These are phyloP conservation scores for Cladosporium sp. DNA, from an alignment of 2,329 filamentous ascomycete genomes.

Conservation along the genomic window DNA sequence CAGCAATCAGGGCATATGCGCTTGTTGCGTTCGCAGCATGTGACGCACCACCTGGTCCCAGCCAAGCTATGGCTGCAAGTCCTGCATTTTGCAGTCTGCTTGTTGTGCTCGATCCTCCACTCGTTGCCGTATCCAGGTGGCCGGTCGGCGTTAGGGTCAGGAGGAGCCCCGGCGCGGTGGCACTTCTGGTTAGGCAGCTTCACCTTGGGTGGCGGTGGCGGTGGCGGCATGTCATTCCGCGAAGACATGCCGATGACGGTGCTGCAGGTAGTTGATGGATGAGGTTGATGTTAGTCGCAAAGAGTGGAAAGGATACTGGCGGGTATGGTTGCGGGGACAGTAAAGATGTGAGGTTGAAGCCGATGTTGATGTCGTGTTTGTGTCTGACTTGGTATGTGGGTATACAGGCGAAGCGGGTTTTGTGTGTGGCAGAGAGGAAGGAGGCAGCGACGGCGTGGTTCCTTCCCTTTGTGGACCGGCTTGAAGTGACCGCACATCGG, in stretches of 20 bases:
- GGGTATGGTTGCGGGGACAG: background rate
- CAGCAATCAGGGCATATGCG: slow-evolving; percentile 17
- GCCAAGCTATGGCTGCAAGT: slow-evolving; percentile 15
- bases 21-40: slow-evolving; percentile 15
- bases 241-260: background rate
- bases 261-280: background rate
- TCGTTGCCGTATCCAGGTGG: slow-evolving; percentile 6
- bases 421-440: background rate
- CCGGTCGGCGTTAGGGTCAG: slow-evolving; percentile 7
- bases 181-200: background rate
- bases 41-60: slow-evolving; percentile 14
- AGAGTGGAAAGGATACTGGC: background rate
- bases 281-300: background rate
- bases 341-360: no score
- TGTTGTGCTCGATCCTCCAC: slow-evolving; percentile 14
- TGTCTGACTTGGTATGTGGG: no score
- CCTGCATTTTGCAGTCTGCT: slow-evolving; percentile 21
- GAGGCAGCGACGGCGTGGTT: background rate
- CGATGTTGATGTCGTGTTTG: no score
- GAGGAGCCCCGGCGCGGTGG: background rate
- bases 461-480: background rate
- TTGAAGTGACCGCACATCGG: no score
- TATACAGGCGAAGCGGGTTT: background rate
- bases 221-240: background rate
- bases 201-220: background rate